Conservation (phyloP, 1,284 basidiomycete genomes). For the Melanopsichium pennsylvanicum region DNA sequence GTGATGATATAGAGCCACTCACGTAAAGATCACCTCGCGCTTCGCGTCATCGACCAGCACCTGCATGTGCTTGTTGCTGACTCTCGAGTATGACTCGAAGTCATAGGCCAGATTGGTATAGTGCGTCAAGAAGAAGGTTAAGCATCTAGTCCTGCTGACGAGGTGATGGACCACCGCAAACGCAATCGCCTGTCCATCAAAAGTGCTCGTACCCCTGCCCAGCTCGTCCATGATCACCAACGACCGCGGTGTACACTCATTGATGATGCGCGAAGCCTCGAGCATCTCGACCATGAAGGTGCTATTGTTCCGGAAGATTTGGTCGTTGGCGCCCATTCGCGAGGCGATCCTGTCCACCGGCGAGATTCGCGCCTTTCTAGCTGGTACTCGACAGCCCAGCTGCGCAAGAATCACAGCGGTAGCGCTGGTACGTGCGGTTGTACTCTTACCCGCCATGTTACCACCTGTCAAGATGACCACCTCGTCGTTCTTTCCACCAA, state of each 20-base stretch:
- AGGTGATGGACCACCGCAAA: constrained; percentile 64
- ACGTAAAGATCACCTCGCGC: constrained; percentile 63
- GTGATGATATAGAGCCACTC: constrained; percentile 10
- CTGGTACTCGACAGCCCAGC: constrained; percentile 96
- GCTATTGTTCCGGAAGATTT: constrained; percentile 62
- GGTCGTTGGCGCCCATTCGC: constrained; percentile 84
- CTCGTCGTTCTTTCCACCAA: constrained; percentile 80
- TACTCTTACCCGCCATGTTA: constrained; percentile 75
- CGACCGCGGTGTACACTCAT: constrained; percentile 63
- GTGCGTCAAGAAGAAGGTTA: constrained; percentile 65
- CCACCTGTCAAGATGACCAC: constrained; percentile 93
- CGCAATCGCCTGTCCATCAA: constrained; percentile 64
- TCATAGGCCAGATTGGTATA: constrained; percentile 60
- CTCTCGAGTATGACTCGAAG: constrained; percentile 60
- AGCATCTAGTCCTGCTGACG: constrained; percentile 60
- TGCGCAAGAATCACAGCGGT: constrained; percentile 95
- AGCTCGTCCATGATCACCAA: constrained; percentile 66
- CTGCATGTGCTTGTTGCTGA: constrained; percentile 65
- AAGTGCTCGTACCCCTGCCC: constrained; percentile 66
- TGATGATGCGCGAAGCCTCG: constrained; percentile 63
- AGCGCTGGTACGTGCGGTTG: constrained; percentile 90
- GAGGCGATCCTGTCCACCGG: constrained; percentile 94
- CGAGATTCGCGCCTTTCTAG: constrained; percentile 79
- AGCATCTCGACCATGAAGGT: constrained; percentile 67
- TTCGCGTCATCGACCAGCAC: constrained; percentile 62